Evolutionary conservation across 371 early-diverging fungal species (phyloP).

Genomic region (Paraphysoderma sedebokerense): DNA sequence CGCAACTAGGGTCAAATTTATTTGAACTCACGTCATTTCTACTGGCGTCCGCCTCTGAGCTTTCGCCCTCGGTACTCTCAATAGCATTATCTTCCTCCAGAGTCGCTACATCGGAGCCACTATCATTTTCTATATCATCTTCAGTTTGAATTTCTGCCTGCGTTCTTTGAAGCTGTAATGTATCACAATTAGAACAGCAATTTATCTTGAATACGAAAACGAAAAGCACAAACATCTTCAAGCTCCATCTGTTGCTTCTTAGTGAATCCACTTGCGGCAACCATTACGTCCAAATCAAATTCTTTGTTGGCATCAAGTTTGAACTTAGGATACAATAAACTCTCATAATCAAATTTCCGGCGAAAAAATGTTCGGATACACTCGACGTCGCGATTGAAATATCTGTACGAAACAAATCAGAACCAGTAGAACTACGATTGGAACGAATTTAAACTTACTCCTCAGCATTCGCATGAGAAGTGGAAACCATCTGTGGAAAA

Average conservation of each 20-base stretch:
- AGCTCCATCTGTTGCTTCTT: slow-evolving; percentile 75
- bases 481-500: slow-evolving; percentile 99
- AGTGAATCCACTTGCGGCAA: slow-evolving; percentile 87
- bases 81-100: too few relatives aligned
- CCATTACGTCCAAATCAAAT: slow-evolving; percentile 83
- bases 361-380: slow-evolving; percentile 92
- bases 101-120: too few relatives aligned
- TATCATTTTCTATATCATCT: too few relatives aligned
- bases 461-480: slow-evolving; percentile 84
- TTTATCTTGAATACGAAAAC: slow-evolving; percentile 11
- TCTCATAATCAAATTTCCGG: slow-evolving; percentile 76
- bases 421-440: background rate
- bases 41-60: slow-evolving; percentile 2
- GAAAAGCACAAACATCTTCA: slow-evolving; percentile 30
- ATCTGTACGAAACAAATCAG: slow-evolving; percentile 16
- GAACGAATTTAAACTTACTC: slow-evolving; percentile 24
- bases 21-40: too few relatives aligned
- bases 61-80: background rate
- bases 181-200: too few relatives aligned
- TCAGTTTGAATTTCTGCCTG: too few relatives aligned
- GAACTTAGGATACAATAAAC: slow-evolving; percentile 74
- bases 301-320: slow-evolving; percentile 59
- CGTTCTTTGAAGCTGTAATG: too few relatives aligned
- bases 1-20: too few relatives aligned
- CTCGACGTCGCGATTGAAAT: slow-evolving; percentile 96